A percentile compares a stretch with the other conserved stretches of the same genome.
Evolutionary conservation across 1,139 yeast species (phyloP).

Genomic region (Saccharomycopsis crataegensis): DNA sequence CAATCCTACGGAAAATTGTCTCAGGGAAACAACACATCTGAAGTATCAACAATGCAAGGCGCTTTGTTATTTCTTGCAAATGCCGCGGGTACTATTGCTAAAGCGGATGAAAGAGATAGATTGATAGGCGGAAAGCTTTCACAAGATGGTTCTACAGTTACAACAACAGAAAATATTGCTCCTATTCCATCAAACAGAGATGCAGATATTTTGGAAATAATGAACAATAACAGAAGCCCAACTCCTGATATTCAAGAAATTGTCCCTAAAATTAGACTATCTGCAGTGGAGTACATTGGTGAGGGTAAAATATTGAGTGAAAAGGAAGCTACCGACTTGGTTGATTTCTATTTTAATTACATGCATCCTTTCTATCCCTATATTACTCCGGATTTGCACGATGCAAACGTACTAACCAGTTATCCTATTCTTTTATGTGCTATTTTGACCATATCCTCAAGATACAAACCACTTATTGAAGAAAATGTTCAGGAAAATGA

Average conservation of each 20-base stretch:
- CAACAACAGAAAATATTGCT: neutral
- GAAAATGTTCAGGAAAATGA: neutral
- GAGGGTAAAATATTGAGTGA: slow-evolving; percentile 55
- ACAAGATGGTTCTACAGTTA: neutral
- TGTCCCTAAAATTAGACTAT: slow-evolving; percentile 41
- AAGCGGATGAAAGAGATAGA: slow-evolving; percentile 58
- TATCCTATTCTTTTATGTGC: slow-evolving; percentile 79
- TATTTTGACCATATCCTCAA: slow-evolving; percentile 67
- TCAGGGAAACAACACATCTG: slow-evolving; percentile 20
- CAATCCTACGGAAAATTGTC: slow-evolving; percentile 10
- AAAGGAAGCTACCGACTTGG: slow-evolving; percentile 55
- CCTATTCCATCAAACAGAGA: neutral
- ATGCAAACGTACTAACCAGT: slow-evolving; percentile 58
- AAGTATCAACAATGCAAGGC: slow-evolving; percentile 46
- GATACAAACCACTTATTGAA: slow-evolving; percentile 56
- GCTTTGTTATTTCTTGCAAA: slow-evolving; percentile 67
- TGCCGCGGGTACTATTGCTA: slow-evolving; percentile 65
- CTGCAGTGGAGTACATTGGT: slow-evolving; percentile 62
- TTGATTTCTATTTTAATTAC: slow-evolving; percentile 61
- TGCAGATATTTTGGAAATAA: too few relatives aligned
- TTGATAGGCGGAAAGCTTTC: slow-evolving; percentile 26
- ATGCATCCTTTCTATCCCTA: slow-evolving; percentile 91
- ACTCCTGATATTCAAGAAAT: slow-evolving; percentile 24
- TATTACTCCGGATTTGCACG: slow-evolving; percentile 66
- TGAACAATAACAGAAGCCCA: neutral